phyloP scores from a whole-genome alignment of 202 grass and related monocot genomes.

The Schoenoplectus tabernaemontani region DNA sequence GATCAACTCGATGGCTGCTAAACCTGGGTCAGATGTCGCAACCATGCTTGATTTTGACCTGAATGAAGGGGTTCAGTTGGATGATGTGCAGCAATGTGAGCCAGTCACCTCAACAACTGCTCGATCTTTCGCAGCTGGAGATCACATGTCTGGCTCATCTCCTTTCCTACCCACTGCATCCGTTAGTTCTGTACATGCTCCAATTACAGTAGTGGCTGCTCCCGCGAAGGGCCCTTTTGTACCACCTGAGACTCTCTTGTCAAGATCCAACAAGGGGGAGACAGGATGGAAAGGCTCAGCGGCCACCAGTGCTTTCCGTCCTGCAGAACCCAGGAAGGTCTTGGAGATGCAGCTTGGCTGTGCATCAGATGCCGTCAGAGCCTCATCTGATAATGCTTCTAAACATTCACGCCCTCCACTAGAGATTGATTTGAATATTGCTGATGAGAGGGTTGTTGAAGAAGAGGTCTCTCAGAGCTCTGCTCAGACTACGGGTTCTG shows the following conservation, averaged over 20 bases:
- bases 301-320: conserved; percentile 93
- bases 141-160: conserved; percentile 20
- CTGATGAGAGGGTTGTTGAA: conserved; percentile 67
- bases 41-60: conserved; percentile 81
- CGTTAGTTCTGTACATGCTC: conserved; percentile 36
- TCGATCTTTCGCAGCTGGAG: conserved; percentile 30
- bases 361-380: conserved; percentile 21
- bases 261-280: conserved; percentile 44
- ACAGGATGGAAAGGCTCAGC: conserved; percentile 94
- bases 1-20: conserved; percentile 20
- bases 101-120: conserved; percentile 26
- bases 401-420: conserved; percentile 54
- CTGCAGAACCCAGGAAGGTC: conserved; percentile 64
- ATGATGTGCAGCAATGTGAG: conserved; percentile 55
- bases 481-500: conserved; percentile 56
- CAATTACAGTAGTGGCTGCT: conserved; percentile 69
- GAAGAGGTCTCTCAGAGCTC: conserved; percentile 56
- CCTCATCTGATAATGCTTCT: conserved; percentile 35
- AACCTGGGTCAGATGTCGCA: conserved; percentile 31
- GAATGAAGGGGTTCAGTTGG: conserved; percentile 66
- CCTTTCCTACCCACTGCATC: conserved; percentile 35
- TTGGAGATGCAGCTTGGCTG: conserved; percentile 41
- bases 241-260: conserved; percentile 68
- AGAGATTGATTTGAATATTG: conserved; percentile 85
- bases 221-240: conserved; percentile 84